Evolutionary conservation across 768 basidiomycete species (phyloP).

Genomic region (Lactarius deliciosus): DNA sequence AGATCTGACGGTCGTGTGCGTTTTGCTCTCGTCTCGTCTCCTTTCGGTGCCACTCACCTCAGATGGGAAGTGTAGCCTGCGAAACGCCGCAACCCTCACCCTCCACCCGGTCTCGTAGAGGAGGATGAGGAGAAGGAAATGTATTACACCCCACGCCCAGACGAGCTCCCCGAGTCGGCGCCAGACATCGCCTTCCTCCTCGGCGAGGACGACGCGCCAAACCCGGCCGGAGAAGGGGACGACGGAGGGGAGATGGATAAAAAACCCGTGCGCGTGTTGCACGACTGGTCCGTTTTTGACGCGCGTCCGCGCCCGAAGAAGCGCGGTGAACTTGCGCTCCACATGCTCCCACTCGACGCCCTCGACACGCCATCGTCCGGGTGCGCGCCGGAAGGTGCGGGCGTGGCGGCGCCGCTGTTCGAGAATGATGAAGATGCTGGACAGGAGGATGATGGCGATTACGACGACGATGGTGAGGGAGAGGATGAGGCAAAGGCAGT

Average conservation of each 20-base stretch:
- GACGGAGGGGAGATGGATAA: conserved; percentile 30
- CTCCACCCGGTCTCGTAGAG: not conserved
- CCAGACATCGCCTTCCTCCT: conserved; percentile 28
- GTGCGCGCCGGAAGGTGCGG: conserved; percentile 51
- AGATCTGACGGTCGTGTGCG: conserved; percentile 9
- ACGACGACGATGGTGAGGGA: conserved; percentile 31
- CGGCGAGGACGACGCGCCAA: conserved; percentile 32
- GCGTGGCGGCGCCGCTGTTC: conserved; percentile 48
- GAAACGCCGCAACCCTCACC: not conserved
- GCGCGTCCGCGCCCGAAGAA: conserved; percentile 32
- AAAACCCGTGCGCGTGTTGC: conserved; percentile 57
- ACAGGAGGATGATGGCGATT: conserved; percentile 34
- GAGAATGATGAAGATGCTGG: conserved; percentile 39
- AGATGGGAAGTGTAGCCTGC: conserved; percentile 11
- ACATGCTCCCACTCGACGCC: conserved; percentile 47
- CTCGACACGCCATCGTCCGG: conserved; percentile 35
- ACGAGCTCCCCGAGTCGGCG: conserved; percentile 24
- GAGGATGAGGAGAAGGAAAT: not conserved
- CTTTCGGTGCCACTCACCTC: not conserved
- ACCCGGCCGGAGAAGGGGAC: conserved; percentile 27
- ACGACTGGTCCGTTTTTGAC: conserved; percentile 63
- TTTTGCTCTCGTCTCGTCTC: not conserved
- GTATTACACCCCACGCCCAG: conserved; percentile 18
- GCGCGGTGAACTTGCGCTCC: conserved; percentile 39
- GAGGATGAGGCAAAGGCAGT: conserved; percentile 32